These are phyloP conservation scores for Volvox africanus DNA, from an alignment of 139 green algal genomes.

Conservation along the genomic window DNA sequence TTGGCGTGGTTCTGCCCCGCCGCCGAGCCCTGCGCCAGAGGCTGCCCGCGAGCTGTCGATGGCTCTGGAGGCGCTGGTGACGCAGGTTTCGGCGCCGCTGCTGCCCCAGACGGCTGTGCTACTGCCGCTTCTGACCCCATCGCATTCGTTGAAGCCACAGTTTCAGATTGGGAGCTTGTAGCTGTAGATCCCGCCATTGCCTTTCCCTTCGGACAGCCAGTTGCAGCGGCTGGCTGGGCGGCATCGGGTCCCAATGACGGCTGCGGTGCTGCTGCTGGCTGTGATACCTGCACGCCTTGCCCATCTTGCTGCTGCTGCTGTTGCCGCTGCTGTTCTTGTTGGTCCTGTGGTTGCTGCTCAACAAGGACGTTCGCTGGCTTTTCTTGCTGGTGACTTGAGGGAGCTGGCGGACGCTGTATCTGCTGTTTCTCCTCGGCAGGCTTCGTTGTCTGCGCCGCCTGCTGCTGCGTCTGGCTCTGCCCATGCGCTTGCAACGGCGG, in stretches of 20 bases:
- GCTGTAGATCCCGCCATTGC: too few relatives aligned
- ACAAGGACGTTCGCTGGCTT: too few relatives aligned
- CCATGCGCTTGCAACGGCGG: not conserved
- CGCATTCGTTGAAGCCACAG: not conserved
- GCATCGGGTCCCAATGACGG: not conserved
- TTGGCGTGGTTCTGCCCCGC: not conserved
- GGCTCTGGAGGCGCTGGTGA: not conserved
- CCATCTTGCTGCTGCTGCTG: not conserved
- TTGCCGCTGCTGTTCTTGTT: not conserved
- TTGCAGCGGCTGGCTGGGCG: too few relatives aligned
- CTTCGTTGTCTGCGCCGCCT: not conserved
- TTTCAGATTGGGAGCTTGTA: not conserved
- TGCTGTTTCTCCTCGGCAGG: not conserved
- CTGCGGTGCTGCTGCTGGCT: not conserved
- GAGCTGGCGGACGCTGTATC: not conserved
- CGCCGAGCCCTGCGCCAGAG: not conserved
- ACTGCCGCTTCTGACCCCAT: not conserved
- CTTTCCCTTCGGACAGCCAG: too few relatives aligned
- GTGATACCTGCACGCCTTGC: not conserved
- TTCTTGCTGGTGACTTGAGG: not conserved
- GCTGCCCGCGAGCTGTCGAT: not conserved
- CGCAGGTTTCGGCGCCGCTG: not conserved
- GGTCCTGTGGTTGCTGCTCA: not conserved
- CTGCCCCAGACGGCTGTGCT: not conserved
- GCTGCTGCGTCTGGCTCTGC: not conserved